Conservation (phyloP, 1,139 yeast genomes). For the Yamadazyma membranifaciens region DNA sequence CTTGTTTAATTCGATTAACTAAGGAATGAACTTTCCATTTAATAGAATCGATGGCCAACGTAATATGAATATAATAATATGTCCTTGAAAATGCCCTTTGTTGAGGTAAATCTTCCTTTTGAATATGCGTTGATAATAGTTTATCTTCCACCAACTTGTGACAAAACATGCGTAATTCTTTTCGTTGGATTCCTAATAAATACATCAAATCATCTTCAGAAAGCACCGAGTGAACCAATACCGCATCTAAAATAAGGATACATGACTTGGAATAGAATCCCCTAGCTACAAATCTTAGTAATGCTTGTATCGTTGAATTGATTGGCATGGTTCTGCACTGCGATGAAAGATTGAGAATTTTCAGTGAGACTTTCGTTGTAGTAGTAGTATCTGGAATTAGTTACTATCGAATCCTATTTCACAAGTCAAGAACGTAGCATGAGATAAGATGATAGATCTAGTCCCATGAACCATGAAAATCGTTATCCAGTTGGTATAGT, state of each 20-base stretch:
- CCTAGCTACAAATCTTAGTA: conserved; percentile 64
- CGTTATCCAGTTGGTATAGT: too few species aligned
- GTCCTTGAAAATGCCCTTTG: conserved; percentile 70
- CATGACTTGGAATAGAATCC: conserved; percentile 88
- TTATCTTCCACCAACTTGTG: conserved; percentile 83
- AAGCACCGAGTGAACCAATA: conserved; percentile 84
- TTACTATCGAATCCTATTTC: too few species aligned
- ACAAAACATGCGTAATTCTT: conserved; percentile 82
- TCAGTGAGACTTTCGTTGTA: conserved; percentile 3
- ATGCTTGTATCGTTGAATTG: conserved; percentile 45
- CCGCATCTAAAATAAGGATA: conserved; percentile 81
- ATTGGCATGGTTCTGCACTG: conserved; percentile 15
- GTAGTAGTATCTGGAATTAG: too few species aligned
- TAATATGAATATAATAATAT: conserved; percentile 82
- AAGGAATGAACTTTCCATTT: conserved; percentile 95
- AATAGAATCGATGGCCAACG: conserved; percentile 92
- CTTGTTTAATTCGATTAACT: conserved; percentile 75
- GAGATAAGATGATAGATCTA: too few species aligned
- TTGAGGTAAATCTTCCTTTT: conserved; percentile 78
- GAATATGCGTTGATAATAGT: conserved; percentile 62
- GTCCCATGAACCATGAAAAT: too few species aligned
- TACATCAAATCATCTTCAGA: conserved; percentile 91
- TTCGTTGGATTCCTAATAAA: conserved; percentile 78
- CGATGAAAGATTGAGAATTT: not conserved
- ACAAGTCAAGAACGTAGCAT: too few species aligned